These are phyloP conservation scores for Erysimum cheiranthoides DNA, from an alignment of 345 rosid species.

Conservation along the genomic window DNA sequence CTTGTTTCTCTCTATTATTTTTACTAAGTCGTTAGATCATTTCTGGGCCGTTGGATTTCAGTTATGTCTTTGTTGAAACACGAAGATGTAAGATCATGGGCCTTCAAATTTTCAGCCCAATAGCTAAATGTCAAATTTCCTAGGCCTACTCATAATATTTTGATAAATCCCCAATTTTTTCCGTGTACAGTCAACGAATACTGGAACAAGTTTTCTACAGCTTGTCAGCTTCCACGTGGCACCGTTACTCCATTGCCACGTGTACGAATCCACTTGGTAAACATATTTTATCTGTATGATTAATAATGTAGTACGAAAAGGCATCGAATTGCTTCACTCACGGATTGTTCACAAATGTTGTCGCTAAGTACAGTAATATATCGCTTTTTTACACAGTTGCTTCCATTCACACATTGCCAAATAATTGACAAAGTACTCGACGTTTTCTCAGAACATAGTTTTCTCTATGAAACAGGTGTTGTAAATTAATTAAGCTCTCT, in stretches of 20 bases:
- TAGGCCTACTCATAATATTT: too few relatives aligned
- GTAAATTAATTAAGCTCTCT: not conserved
- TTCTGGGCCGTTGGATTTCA: conserved; percentile 3
- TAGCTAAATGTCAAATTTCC: too few relatives aligned
- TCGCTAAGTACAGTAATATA: conserved; percentile 15
- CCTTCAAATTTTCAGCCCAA: not conserved
- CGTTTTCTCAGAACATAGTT: not conserved
- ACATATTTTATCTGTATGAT: conserved; percentile 34
- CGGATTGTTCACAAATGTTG: conserved; percentile 26
- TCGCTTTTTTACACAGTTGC: conserved; percentile 29
- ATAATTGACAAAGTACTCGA: too few relatives aligned
- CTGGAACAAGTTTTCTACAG: conserved; percentile 1
- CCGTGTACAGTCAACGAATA: too few relatives aligned
- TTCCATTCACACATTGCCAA: conserved; percentile 18
- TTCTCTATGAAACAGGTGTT: not conserved
- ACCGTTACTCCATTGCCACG: not conserved
- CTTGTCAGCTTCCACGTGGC: conserved; percentile 31
- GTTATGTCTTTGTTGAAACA: not conserved
- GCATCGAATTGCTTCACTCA: conserved; percentile 38
- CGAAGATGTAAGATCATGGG: not conserved
- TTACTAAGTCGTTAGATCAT: not conserved
- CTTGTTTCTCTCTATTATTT: not conserved
- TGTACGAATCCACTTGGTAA: conserved; percentile 22
- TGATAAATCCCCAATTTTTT: too few relatives aligned
- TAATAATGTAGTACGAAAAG: conserved; percentile 36